Percentiles rank a stretch among this genome's conserved stretches.
Evolutionary conservation across 2,329 filamentous ascomycete genomes (phyloP).

Genomic region (Keithomyces neogunnii): DNA sequence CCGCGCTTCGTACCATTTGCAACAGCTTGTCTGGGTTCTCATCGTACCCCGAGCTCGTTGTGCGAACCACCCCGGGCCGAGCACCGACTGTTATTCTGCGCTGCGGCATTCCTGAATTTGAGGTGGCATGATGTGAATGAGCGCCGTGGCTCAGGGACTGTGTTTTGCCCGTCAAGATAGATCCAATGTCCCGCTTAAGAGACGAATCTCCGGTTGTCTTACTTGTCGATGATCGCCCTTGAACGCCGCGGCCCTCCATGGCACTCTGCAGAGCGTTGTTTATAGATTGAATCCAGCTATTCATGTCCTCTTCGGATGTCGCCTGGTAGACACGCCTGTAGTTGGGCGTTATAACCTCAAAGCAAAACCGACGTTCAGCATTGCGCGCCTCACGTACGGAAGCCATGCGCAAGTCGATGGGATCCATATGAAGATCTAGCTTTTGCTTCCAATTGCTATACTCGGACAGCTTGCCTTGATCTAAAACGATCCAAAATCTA

Average conservation of each 20-base stretch:
- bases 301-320: conserved; percentile 97
- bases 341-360: conserved; percentile 95
- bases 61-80: conserved; percentile 62
- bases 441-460: conserved; percentile 99
- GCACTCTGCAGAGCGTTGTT: conserved; percentile 97
- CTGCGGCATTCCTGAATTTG: conserved; percentile 50
- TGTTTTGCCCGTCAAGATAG: conserved; percentile 86
- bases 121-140: conserved; percentile 38
- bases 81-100: conserved; percentile 89
- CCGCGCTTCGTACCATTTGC: conserved; percentile 77
- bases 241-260: conserved; percentile 69
- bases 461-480: conserved; percentile 92
- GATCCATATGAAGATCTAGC: conserved; percentile 94
- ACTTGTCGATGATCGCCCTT: conserved; percentile 38
- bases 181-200: conserved; percentile 78
- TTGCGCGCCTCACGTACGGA: conserved; percentile 94
- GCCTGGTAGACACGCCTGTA: conserved; percentile 96
- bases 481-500: conserved; percentile 97
- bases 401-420: conserved; percentile 92
- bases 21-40: conserved; percentile 80
- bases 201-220: conserved; percentile 40
- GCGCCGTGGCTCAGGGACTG: conserved; percentile 54
- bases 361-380: conserved; percentile 90
- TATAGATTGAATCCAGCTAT: conserved; percentile 89
- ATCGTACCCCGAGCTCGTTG: conserved; percentile 64